Evolutionary conservation across 768 basidiomycete species (phyloP).

Genomic region (Hypholoma sublateritium): DNA sequence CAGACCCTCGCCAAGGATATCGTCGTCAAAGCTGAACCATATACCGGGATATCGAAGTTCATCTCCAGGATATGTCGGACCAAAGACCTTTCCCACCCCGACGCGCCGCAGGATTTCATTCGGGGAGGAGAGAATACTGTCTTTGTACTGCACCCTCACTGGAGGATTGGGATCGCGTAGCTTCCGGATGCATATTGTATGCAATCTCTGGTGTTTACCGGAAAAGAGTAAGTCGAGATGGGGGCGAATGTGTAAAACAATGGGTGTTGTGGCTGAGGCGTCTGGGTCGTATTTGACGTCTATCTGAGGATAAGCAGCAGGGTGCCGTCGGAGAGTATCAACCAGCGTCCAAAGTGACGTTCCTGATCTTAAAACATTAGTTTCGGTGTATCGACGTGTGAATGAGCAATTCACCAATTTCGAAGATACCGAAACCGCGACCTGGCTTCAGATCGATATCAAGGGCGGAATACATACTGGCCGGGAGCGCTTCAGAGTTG

Average conservation of each 20-base stretch:
- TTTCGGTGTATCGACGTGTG: conserved; percentile 3
- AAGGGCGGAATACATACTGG: conserved; percentile 61
- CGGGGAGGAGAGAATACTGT: conserved; percentile 57
- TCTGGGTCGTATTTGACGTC: conserved; percentile 84
- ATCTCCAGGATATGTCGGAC: conserved; percentile 79
- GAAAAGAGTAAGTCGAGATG: conserved; percentile 88
- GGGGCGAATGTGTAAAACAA: conserved; percentile 77
- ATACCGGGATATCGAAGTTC: conserved; percentile 81
- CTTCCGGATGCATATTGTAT: conserved; percentile 72
- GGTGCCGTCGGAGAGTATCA: conserved; percentile 62
- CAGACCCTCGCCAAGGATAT: conserved; percentile 53
- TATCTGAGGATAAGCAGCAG: conserved; percentile 75
- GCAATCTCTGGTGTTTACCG: conserved; percentile 72
- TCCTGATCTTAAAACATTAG: conserved; percentile 38
- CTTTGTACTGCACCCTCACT: conserved; percentile 67
- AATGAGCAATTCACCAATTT: conserved; percentile 50
- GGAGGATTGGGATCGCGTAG: conserved; percentile 69
- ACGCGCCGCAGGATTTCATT: conserved; percentile 62
- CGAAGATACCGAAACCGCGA: conserved; percentile 73
- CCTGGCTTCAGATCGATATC: conserved; percentile 80
- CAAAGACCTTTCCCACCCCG: conserved; percentile 71
- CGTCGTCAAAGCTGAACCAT: conserved; percentile 84
- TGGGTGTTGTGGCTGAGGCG: conserved; percentile 64
- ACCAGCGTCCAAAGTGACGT: conserved; percentile 78
- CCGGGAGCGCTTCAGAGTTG: too few species aligned